These are phyloP conservation scores for Penicillium sp. DNA, from an alignment of 2,329 filamentous ascomycete genomes.

Conservation along the genomic window DNA sequence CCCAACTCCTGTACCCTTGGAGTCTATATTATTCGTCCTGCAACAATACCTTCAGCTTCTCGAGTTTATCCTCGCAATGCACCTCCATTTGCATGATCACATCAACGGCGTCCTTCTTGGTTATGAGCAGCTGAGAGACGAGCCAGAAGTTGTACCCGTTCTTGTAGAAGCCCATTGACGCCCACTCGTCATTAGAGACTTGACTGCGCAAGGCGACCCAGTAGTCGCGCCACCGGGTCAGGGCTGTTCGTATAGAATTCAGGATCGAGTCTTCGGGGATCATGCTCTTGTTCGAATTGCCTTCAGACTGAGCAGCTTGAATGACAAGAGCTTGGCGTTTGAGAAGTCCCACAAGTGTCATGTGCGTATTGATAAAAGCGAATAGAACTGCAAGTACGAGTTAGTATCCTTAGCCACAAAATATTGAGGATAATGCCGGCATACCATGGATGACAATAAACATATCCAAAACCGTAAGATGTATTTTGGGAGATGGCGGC, in stretches of 20 bases:
- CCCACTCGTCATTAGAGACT: conserved; percentile 40
- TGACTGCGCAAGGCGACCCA: conserved; percentile 39
- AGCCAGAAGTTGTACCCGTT: conserved; percentile 49
- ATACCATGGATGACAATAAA: conserved; percentile 48
- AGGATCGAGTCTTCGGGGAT: conserved; percentile 36
- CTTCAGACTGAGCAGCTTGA: conserved; percentile 7
- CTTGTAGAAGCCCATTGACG: conserved; percentile 46
- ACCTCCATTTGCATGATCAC: conserved; percentile 48
- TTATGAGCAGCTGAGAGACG: conserved; percentile 45
- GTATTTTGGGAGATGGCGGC: conserved; percentile 12
- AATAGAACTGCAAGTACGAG: conserved; percentile 35
- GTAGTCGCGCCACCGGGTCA: conserved; percentile 42
- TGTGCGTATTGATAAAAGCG: conserved; percentile 45
- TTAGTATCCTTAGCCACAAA: neutral
- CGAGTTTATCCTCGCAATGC: conserved; percentile 48
- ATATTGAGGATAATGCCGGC: neutral
- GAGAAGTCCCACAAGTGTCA: conserved; percentile 39
- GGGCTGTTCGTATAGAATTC: conserved; percentile 35
- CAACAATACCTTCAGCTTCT: conserved; percentile 44
- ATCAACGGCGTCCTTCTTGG: conserved; percentile 46
- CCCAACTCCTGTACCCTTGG: neutral
- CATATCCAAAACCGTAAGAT: conserved; percentile 43
- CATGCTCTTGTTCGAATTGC: conserved; percentile 6
- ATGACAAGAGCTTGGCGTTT: conserved; percentile 19
- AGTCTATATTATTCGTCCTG: conserved; percentile 34